Conservation (phyloP, 2,329 filamentous ascomycete genomes). For the Penicillium oxalicum region DNA sequence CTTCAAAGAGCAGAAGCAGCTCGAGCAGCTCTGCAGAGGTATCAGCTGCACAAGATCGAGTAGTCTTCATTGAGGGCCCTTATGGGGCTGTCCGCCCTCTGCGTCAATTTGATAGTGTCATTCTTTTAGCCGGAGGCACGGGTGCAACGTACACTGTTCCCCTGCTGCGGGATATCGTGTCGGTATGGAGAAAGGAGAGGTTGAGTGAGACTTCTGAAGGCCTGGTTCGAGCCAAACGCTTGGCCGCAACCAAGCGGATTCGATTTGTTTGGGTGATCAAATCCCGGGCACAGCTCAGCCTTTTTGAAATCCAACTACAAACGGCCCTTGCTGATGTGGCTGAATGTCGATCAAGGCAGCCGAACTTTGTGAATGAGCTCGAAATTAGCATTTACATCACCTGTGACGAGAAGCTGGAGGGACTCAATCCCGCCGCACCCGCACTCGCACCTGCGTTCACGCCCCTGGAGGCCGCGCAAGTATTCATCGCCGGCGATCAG, state of each 20-base stretch:
- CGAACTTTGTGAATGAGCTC: constrained; percentile 38
- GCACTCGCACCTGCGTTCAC: neutral
- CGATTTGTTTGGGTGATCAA: constrained; percentile 57
- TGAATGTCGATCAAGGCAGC: constrained; percentile 25
- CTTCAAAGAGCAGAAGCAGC: constrained; percentile 37
- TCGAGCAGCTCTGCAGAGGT: constrained; percentile 15
- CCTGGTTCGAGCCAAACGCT: constrained; percentile 12
- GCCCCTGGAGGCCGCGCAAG: too few relatives aligned
- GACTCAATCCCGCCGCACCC: constrained; percentile 21
- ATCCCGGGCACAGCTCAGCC: constrained; percentile 46
- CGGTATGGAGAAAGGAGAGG: constrained; percentile 39
- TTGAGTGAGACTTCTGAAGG: constrained; percentile 3
- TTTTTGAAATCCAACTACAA: constrained; percentile 49
- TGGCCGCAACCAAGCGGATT: constrained; percentile 44
- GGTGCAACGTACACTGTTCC: constrained; percentile 56
- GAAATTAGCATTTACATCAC: constrained; percentile 53
- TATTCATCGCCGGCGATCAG: neutral
- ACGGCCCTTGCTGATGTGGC: constrained; percentile 41
- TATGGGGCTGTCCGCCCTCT: constrained; percentile 49
- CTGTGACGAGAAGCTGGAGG: constrained; percentile 44
- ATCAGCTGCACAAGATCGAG: constrained; percentile 18
- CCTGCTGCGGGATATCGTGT: constrained; percentile 51
- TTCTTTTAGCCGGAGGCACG: constrained; percentile 55
- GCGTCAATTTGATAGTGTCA: constrained; percentile 55
- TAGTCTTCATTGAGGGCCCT: constrained; percentile 50